These are phyloP conservation scores for Naganishia onofrii DNA, from an alignment of 768 basidiomycete species.

Conservation along the genomic window DNA sequence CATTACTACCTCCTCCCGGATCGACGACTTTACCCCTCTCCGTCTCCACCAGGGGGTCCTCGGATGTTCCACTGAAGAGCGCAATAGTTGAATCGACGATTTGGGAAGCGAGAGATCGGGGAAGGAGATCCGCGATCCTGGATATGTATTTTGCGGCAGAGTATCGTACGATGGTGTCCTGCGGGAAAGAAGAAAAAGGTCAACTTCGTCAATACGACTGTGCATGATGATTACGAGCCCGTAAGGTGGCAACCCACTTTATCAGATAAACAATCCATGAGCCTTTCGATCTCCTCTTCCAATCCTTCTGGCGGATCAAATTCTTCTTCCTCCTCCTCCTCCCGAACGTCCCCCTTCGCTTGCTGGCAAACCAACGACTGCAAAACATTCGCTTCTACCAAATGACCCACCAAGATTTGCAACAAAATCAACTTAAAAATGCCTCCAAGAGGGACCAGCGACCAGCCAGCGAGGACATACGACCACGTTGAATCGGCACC, in stretches of 20 bases:
- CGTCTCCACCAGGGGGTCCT: conserved; percentile 40
- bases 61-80: conserved; percentile 61
- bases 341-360: background rate
- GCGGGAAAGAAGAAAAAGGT: background rate
- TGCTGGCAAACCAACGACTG: conserved; percentile 50
- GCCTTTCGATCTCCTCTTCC: conserved; percentile 68
- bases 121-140: conserved; percentile 75
- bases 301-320: conserved; percentile 74
- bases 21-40: conserved; percentile 39
- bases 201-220: background rate
- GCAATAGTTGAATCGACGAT: conserved; percentile 75
- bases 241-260: conserved; percentile 57
- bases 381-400: conserved; percentile 10
- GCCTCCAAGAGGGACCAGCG: conserved; percentile 51
- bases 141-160: conserved; percentile 90
- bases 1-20: conserved; percentile 42
- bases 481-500: background rate
- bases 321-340: conserved; percentile 38
- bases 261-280: conserved; percentile 75
- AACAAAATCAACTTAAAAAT: too few relatives aligned
- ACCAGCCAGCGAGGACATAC: conserved; percentile 42
- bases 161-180: conserved; percentile 95
- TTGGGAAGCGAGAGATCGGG: conserved; percentile 69
- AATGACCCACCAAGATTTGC: conserved; percentile 44
- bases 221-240: background rate